These are phyloP conservation scores for Myriosclerotinia curreyana DNA, from an alignment of 2,329 filamentous ascomycete species.

Conservation along the genomic window DNA sequence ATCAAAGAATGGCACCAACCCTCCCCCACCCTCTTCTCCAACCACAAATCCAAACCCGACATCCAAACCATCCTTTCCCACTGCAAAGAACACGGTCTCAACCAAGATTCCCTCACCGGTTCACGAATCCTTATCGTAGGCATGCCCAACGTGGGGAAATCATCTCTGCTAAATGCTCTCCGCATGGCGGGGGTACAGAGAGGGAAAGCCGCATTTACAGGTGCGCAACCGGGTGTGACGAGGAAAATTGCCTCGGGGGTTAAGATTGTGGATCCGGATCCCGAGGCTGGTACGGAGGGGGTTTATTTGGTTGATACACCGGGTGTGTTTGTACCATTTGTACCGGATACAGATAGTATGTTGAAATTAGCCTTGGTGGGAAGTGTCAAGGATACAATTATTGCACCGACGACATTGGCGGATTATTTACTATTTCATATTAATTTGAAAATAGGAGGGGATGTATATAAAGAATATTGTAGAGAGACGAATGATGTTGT, in stretches of 20 bases:
- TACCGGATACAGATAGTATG: slow-evolving; percentile 82
- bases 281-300: slow-evolving; percentile 43
- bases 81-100: slow-evolving; percentile 50
- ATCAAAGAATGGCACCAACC: slow-evolving; percentile 54
- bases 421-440: slow-evolving; percentile 88
- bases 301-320: slow-evolving; percentile 91
- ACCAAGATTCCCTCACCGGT: slow-evolving; percentile 66
- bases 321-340: slow-evolving; percentile 91
- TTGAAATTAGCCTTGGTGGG: slow-evolving; percentile 90
- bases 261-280: slow-evolving; percentile 63
- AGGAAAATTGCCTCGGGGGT: slow-evolving; percentile 80
- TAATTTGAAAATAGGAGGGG: slow-evolving; percentile 50
- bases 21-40: slow-evolving; percentile 51
- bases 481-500: slow-evolving; percentile 81
- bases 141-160: slow-evolving; percentile 98
- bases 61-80: slow-evolving; percentile 45
- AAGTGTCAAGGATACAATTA: slow-evolving; percentile 84
- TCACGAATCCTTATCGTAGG: slow-evolving; percentile 84
- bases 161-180: slow-evolving; percentile 84
- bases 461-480: slow-evolving; percentile 49
- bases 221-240: slow-evolving; percentile 85
- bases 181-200: slow-evolving; percentile 62
- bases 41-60: slow-evolving; percentile 47
- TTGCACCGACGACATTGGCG: slow-evolving; percentile 72
- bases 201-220: slow-evolving; percentile 75